Evolutionary conservation across 176 grass and related monocot genomes (phyloP), one percentile per base, ranked within the genome.

Genomic region (Oryza brachyantha): DNA sequence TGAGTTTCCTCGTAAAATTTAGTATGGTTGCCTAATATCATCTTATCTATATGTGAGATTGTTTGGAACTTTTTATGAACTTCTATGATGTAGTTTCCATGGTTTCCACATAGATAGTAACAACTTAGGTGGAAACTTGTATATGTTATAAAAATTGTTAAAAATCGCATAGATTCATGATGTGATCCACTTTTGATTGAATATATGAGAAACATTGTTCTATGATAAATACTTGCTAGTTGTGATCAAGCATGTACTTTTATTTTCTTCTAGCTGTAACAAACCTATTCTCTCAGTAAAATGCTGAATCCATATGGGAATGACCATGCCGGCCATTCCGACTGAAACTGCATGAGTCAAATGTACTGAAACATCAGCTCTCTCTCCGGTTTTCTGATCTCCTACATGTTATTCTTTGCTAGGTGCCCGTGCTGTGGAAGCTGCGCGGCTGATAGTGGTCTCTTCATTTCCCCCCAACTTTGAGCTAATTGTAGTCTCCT

Each of bases 341-440:
- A 24, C 17, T 5, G 13, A 19, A 19, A 52, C 16, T 70, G 37
- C 42, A 71, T 32, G 32, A 84, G 36, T 78, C 42, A 38, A 54
- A 65, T 1, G 41, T 48, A 38, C 5, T 64, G 5, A 29, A 27
- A 59, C 67, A 29, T 13, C 13, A 52, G 29, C 21, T 1, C 27
- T 79, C 74, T 50, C 46, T 80, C 74, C 16, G 9, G 29, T 74
- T 78, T 70, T 57, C 84, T 79, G 37, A 87, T 45, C 21, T 61
- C 31, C n/a, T 29, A 48, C 19, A 34, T 42, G 13, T 63, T 40
- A 13, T 27, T 31, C 42, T 68, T 72, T 87, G 60, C 46, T 76
- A 91, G 88, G 84, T 75, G 21, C 80, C 60, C 59, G 59, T 79
- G 70, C 70, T 67, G 57, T 34, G 76, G 81, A 81, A 90, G 69